Percentiles rank a stretch among this genome's conserved stretches.
Evolutionary conservation across 2,329 filamentous ascomycete species (phyloP).

Genomic region (Metarhizium brunneum): DNA sequence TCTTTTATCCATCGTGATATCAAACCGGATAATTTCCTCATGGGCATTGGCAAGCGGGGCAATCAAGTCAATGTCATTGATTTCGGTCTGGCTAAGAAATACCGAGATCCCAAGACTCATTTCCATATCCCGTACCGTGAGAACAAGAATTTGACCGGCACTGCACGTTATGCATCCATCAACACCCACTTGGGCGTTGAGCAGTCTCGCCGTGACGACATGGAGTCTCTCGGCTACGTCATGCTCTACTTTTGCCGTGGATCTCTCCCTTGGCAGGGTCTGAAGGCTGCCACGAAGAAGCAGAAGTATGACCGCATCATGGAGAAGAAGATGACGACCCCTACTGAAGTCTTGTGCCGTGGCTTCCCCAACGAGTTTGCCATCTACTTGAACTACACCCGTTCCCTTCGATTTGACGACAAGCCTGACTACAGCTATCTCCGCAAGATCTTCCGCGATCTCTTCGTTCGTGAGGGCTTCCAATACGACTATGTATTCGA

Average conservation of each 20-base stretch:
- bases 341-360: conserved; percentile 95
- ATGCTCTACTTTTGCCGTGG: conserved; percentile 99
- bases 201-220: conserved; percentile 97
- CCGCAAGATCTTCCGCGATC: conserved; percentile 98
- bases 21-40: conserved; percentile 99
- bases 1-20: conserved; percentile 99
- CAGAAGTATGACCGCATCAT: conserved; percentile 99
- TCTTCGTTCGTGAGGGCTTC: conserved; percentile 98
- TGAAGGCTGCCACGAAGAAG: conserved; percentile 98
- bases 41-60: conserved; percentile 97
- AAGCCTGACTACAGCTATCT: conserved; percentile 99
- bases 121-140: conserved; percentile 99
- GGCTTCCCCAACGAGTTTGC: conserved; percentile 99
- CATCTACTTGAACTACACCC: conserved; percentile 99
- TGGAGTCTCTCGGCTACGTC: conserved; percentile 98
- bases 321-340: conserved; percentile 99
- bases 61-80: conserved; percentile 99
- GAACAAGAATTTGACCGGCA: conserved; percentile 99
- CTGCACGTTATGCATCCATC: conserved; percentile 95
- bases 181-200: conserved; percentile 98
- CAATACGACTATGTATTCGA: conserved; percentile 99
- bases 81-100: conserved; percentile 99
- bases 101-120: conserved; percentile 98
- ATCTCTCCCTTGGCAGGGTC: conserved; percentile 95
- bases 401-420: conserved; percentile 96